Evolutionary conservation across 345 rosid species (phyloP), one percentile per base, ranked within the genome.

Genomic region (Citrus hindsii): DNA sequence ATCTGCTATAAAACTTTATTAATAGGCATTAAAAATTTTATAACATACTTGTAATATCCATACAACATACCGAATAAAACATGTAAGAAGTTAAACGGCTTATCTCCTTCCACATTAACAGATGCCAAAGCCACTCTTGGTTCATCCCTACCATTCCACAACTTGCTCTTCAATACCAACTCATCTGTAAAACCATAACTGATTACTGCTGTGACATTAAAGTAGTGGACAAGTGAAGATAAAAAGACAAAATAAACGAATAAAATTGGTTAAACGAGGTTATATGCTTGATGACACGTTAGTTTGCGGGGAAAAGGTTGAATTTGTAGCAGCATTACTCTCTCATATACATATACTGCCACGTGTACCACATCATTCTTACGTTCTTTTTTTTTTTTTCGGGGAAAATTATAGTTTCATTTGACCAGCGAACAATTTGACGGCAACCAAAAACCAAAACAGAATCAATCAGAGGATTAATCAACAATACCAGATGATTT

Each of bases 41-140:
- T 6, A 7, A 18, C 60, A 48, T 22, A 21, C 25, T 48, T 68
- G 22, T 9, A 63, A 56, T 13, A 13, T 25, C 35, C 32, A 33
- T 5, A 25, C 16, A 12, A 56, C 68, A 40, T 87, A 88, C 93
- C 89, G 40, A 64, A 87, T 37, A 89, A 77, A 58, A 84, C 42
- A 51, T 86, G 88, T 62, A 82, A 76, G 68, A 83, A 75, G 58
- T 81, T 84, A 30, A 82, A 84, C 0, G 90, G 87, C 58, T 83
- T 85, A 55, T 82, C 85, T 42, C 73, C 85, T 48, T 55, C 79
- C 56, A 61, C 80, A 71, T 33, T 60, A 71, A 69, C 66, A 30
- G 72, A 22, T 56, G 59, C 71, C 48, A 69, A 67, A 62, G 64
- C 37, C 69, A 4, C 69, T 56, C 58, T 80, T 59, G 76, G 40